Conservation (phyloP, 148 eudicot species). For the Arbutus unedo region DNA sequence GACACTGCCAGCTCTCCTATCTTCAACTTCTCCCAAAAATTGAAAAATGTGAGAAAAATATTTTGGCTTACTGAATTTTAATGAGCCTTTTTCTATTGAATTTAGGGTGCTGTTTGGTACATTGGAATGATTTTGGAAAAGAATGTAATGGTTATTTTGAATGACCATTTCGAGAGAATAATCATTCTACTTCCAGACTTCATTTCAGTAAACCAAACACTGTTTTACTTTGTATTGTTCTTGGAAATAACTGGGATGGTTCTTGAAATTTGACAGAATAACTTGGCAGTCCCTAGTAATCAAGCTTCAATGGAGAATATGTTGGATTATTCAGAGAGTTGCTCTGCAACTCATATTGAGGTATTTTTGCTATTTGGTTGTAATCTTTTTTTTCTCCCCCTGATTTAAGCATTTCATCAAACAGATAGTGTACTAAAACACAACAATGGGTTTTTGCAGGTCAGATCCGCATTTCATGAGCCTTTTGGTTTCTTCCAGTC, state of each 20-base stretch:
- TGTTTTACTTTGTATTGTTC: background rate
- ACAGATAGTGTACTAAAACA: constrained; percentile 1
- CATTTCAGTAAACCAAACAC: background rate
- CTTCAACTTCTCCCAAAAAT: constrained; percentile 18
- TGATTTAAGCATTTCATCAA: background rate
- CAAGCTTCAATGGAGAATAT: constrained; percentile 31
- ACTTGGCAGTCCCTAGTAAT: constrained; percentile 17
- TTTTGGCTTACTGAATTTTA: too few species aligned
- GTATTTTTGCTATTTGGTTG: background rate
- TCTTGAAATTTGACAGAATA: constrained; percentile 24
- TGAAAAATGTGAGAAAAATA: background rate
- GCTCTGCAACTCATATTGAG: constrained; percentile 36
- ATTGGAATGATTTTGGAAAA: too few species aligned
- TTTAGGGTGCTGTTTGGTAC: too few species aligned
- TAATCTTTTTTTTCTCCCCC: background rate
- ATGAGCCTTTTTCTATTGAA: too few species aligned
- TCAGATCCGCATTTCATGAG: constrained; percentile 25
- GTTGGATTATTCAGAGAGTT: constrained; percentile 44
- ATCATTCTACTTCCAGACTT: too few species aligned
- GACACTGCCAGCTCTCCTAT: constrained; percentile 76
- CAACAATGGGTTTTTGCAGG: constrained; percentile 20
- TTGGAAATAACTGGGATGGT: background rate
- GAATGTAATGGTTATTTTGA: too few species aligned
- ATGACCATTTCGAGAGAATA: too few species aligned
- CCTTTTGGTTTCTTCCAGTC: constrained; percentile 28